Evolutionary conservation across 495 filamentous ascomycete species (phyloP), one percentile per base, ranked within the genome.

Genomic region (Penicillium desertorum): DNA sequence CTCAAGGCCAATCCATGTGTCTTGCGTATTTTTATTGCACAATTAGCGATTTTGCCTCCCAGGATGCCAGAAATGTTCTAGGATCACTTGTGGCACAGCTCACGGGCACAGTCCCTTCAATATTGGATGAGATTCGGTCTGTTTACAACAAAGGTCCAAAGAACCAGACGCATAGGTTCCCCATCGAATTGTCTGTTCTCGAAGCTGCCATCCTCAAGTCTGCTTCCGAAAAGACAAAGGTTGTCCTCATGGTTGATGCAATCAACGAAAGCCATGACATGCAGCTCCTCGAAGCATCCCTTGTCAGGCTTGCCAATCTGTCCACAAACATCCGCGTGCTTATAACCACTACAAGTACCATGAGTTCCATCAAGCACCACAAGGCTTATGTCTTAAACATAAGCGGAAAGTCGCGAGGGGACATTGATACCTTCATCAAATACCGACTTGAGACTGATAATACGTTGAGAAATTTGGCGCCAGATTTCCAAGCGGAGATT

Each of bases 1-100:
- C 58, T 1, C 42, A 36, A 11, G 42, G 58, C 12, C 23, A 48
- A 44, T 14, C 12, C 9, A 16, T 61, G 11, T 51, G 37, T 22
- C 27, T 63, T 30, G 64, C 61, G 19, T 66, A 66, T 37, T 66
- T 66, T 30, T 66, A 66, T 17, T 64, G 61, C 46, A 54, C 64
- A n/a, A 61, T 66, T 30, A 49, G 58, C 39, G 48, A 64, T 17
- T 41, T 56, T 16, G 64, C 58, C n/a, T 64, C 64, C 51, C 64
- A 66, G 22, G 23, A 27, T 29, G 48, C 53, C 16, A 41, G 41
- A n/a, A 64, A 66, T 41, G 37, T 62, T 4, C 47, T 66, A 7
- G 64, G 64, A 29, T 66, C 64, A n/a, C 14, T 66, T 20, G 61
- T 64, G 19, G 61, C 56, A 20, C 64, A 66, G 34, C 58, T 66